Evolutionary conservation across 2,329 filamentous ascomycete genomes (phyloP), one percentile per base, ranked within the genome.

Genomic region (Venturia effusa): DNA sequence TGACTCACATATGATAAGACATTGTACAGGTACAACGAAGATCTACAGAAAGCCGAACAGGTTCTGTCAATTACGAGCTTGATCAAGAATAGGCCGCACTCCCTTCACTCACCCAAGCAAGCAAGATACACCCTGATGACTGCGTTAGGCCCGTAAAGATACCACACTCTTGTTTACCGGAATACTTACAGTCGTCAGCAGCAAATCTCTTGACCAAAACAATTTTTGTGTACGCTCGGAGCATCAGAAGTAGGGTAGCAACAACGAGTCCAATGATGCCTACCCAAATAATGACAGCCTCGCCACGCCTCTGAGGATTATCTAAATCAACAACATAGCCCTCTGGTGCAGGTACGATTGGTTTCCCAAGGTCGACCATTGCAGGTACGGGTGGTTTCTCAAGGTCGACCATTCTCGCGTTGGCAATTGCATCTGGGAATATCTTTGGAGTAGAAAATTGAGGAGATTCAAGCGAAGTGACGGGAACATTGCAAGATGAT

Each of bases 211-310:
- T 45, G n/a, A 61, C 55, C 8, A 64, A 6, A n/a, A 37, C 22
- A 17, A 61, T 22, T 15, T 43, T 59, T 30, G 63, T 64, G 30
- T 45, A 64, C 11, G 61, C 30, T n/a, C 63, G 37, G 30, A 64
- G 43, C 32, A 41, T 27, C 3, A 61, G 15, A 54, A 43, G 24
- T 19, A 61, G 15, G 7, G 45, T 61, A 3, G 55, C 39, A 32
- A 59, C 15, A 30, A 55, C 24, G 27, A 64, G 40, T 27, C 43
- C n/a, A 45, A 43, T 24, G 55, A 27, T 32, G 17, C 55, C 24
- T 13, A 61, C 19, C 59, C 59, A 61, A 40, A 37, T 19, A 37
- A 27, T 17, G 30, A 37, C 30, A 41, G 59, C 32, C 30, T 39
- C 30, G 30, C 32, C 59, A 39, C 39, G 30, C 22, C 59, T 37